phyloP scores from a whole-genome alignment of 106 monocot genomes.

The Phalaenopsis equestris region DNA sequence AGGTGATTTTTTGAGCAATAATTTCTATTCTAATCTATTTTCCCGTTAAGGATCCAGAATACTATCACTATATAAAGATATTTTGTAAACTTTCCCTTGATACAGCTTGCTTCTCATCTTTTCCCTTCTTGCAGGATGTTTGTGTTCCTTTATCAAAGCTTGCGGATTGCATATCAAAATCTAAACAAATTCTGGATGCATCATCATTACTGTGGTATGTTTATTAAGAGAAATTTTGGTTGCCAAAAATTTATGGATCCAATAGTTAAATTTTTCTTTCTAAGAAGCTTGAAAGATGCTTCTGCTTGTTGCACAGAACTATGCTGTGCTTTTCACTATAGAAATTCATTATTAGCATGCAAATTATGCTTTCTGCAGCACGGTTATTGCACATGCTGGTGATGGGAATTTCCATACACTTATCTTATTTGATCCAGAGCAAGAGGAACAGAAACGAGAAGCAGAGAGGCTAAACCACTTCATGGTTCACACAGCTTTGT shows the following conservation, averaged over 20 bases:
- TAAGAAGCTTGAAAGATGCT: background rate
- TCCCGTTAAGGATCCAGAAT: background rate
- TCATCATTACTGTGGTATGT: slow-evolving; percentile 74
- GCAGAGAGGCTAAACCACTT: slow-evolving; percentile 84
- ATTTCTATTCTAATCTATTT: background rate
- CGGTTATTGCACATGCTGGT: slow-evolving; percentile 98
- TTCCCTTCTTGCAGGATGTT: slow-evolving; percentile 62
- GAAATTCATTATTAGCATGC: background rate
- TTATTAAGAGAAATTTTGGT: background rate
- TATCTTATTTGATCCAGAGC: slow-evolving; percentile 74
- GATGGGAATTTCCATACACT: slow-evolving; percentile 97
- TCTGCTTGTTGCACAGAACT: background rate
- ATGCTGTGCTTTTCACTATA: background rate
- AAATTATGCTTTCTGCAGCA: slow-evolving; percentile 25
- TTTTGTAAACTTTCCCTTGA: background rate
- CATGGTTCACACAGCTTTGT: slow-evolving; percentile 85
- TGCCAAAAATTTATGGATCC: background rate
- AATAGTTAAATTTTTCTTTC: background rate
- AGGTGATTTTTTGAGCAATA: too few relatives aligned
- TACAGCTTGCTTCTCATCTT: background rate
- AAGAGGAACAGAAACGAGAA: slow-evolving; percentile 75
- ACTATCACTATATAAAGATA: background rate
- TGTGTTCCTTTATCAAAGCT: slow-evolving; percentile 94
- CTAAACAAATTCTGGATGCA: slow-evolving; percentile 73
- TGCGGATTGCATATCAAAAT: slow-evolving; percentile 86